Conservation (phyloP, 108 stramenopile species). For the Aurantiochytrium sp. region DNA sequence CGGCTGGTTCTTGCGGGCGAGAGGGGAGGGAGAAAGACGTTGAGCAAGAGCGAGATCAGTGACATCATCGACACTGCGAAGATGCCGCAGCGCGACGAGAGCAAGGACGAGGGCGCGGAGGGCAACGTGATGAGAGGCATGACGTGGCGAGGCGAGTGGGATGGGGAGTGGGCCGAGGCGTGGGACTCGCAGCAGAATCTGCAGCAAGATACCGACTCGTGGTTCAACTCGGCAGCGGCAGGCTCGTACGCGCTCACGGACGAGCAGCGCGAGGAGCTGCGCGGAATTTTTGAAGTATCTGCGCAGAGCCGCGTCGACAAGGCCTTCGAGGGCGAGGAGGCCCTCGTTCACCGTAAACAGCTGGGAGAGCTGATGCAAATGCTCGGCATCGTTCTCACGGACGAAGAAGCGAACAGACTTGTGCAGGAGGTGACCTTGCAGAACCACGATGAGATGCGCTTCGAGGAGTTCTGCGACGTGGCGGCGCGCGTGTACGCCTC, state of each 20-base stretch:
- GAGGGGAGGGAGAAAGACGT: too few species aligned
- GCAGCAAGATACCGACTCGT: background rate
- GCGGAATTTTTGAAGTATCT: background rate
- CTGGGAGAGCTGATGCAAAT: conserved; percentile 6
- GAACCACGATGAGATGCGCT: background rate
- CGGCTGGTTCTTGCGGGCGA: too few species aligned
- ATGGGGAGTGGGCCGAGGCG: background rate
- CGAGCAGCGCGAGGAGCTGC: background rate
- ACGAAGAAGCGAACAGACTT: background rate
- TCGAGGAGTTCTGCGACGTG: background rate
- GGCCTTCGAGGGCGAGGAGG: background rate
- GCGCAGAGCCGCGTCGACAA: background rate
- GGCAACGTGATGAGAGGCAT: background rate
- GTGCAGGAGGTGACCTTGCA: background rate
- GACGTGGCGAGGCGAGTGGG: background rate
- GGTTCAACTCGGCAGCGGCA: background rate
- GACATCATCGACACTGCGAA: too few species aligned
- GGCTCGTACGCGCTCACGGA: background rate
- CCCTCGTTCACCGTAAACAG: background rate
- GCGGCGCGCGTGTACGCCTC: background rate
- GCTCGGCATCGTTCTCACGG: background rate
- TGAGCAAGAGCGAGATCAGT: too few species aligned
- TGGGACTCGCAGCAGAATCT: background rate
- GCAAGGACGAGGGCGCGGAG: too few species aligned
- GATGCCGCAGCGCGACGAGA: too few species aligned